Evolutionary conservation across 345 rosid species (phyloP).

Genomic region (Hibiscus mutabilis): DNA sequence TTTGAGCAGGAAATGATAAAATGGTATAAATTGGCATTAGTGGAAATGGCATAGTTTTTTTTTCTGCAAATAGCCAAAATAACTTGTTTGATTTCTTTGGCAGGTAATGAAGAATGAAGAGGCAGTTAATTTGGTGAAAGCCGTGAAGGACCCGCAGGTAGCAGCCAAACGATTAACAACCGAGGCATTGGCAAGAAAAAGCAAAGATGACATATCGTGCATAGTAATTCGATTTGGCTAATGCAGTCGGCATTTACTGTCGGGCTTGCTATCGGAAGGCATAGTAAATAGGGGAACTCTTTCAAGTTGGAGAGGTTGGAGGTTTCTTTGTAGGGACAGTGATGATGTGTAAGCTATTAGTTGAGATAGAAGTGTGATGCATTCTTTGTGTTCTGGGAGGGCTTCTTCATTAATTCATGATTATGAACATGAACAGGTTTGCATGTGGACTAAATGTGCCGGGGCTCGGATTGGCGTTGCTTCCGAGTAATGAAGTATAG

Average conservation of each 20-base stretch:
- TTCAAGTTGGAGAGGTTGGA: slow-evolving; percentile 13
- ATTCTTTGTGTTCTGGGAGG: slow-evolving; percentile 13
- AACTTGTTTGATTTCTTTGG: background rate
- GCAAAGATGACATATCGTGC: slow-evolving; percentile 41
- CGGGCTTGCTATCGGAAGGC: slow-evolving; percentile 13
- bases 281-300: slow-evolving; percentile 6
- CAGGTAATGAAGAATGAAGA: slow-evolving; percentile 18
- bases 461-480: background rate
- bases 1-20: background rate
- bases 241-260: slow-evolving; percentile 4
- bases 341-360: background rate
- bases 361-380: slow-evolving; percentile 18
- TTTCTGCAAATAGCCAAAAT: background rate
- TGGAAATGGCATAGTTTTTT: background rate
- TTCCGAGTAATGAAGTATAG: background rate
- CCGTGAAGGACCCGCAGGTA: slow-evolving; percentile 36
- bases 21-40: background rate
- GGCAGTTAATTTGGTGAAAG: slow-evolving; percentile 38
- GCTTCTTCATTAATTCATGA: slow-evolving; percentile 14
- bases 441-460: background rate
- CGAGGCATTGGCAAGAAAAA: slow-evolving; percentile 53
- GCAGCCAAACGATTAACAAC: slow-evolving; percentile 51
- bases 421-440: slow-evolving; percentile 7
- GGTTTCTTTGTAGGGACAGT: slow-evolving; percentile 1
- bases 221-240: slow-evolving; percentile 53